Evolutionary conservation across 1,139 yeast species (phyloP).

Genomic region (Meyerozyma guilliermondii): DNA sequence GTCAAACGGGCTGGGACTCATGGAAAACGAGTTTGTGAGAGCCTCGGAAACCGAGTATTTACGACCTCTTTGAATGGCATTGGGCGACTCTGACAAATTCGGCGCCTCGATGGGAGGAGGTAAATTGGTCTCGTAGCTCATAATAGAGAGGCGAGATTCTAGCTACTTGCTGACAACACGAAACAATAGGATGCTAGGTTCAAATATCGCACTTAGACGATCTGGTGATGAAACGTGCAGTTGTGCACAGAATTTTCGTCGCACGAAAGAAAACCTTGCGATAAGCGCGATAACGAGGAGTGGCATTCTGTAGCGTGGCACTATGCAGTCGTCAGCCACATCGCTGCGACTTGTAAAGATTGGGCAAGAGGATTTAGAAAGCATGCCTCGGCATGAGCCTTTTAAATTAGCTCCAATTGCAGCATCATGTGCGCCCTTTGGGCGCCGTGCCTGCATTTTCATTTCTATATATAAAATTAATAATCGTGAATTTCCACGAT

Average conservation of each 20-base stretch:
- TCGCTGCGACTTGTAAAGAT: background rate
- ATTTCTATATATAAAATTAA: too few relatives aligned
- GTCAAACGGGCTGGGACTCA: slow-evolving; percentile 26
- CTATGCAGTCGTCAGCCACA: background rate
- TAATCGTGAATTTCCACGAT: too few relatives aligned
- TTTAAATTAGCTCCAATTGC: too few relatives aligned
- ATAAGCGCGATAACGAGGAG: background rate
- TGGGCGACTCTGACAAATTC: background rate
- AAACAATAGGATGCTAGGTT: background rate
- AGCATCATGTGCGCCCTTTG: too few relatives aligned
- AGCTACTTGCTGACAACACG: too few relatives aligned
- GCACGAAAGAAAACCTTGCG: background rate
- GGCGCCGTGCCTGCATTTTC: too few relatives aligned
- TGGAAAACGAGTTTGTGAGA: slow-evolving; percentile 16
- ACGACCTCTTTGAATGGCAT: slow-evolving; percentile 5
- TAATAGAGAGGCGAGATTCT: too few relatives aligned
- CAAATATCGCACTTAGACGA: too few relatives aligned
- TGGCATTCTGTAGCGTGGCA: background rate
- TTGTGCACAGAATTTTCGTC: background rate
- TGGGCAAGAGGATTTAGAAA: background rate
- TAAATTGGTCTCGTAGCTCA: background rate
- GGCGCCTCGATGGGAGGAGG: background rate
- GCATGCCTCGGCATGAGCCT: too few relatives aligned
- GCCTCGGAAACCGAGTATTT: slow-evolving; percentile 25
- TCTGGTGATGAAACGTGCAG: background rate